Conservation (phyloP, 495 filamentous ascomycete genomes). For the Podospora sp. region DNA sequence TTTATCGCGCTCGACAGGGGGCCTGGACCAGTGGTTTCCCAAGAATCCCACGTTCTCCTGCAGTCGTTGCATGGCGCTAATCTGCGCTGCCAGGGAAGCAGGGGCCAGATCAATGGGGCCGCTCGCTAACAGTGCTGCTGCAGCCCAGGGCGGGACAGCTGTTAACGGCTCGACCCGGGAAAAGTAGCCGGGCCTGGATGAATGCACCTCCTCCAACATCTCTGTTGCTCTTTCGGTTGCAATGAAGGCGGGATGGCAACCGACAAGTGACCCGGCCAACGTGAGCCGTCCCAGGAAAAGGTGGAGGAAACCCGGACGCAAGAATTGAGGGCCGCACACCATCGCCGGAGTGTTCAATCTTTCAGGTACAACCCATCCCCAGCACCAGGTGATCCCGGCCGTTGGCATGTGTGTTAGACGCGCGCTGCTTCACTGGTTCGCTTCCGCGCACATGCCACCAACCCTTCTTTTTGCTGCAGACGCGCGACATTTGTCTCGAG, state of each 20-base stretch:
- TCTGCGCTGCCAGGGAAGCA: conserved; percentile 19
- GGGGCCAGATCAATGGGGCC: conserved; percentile 22
- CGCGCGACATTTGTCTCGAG: background rate
- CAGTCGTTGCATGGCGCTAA: conserved; percentile 31
- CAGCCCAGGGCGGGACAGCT: background rate
- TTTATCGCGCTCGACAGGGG: conserved; percentile 26
- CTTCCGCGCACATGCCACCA: conserved; percentile 6
- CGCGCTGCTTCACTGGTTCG: conserved; percentile 15
- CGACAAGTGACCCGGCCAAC: background rate
- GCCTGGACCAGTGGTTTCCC: conserved; percentile 19
- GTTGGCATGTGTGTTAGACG: conserved; percentile 2
- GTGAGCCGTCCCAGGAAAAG: conserved; percentile 15
- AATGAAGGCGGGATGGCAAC: conserved; percentile 15
- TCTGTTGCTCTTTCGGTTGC: conserved; percentile 9
- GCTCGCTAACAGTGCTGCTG: conserved; percentile 20
- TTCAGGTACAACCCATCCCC: conserved; percentile 15
- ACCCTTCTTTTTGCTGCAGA: background rate
- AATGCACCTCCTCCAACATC: conserved; percentile 12
- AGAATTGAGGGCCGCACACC: background rate
- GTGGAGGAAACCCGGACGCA: background rate
- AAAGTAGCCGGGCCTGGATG: conserved; percentile 22
- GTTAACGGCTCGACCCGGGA: conserved; percentile 24
- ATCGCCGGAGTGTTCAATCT: conserved; percentile 16
- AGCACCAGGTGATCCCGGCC: background rate
- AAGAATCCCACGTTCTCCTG: conserved; percentile 20